Evolutionary conservation across 1,284 basidiomycete species (phyloP).

Genomic region (Boletus semigastroideus): DNA sequence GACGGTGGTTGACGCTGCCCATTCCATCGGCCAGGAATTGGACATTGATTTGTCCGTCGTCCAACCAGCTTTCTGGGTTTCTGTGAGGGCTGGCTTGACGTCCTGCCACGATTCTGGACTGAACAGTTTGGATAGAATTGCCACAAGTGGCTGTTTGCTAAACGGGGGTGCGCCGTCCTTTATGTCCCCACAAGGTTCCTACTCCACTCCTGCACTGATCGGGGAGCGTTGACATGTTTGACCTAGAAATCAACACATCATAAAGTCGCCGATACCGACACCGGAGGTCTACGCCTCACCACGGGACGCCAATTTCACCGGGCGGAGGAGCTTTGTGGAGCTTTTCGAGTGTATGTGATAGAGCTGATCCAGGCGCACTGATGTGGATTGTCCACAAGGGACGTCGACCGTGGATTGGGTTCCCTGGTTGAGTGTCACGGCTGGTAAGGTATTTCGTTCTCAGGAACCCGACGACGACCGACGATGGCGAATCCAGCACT

Average conservation of each 20-base stretch:
- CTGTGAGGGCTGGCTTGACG: conserved; percentile 43
- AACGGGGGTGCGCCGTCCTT: conserved; percentile 69
- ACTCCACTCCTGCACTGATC: conserved; percentile 8
- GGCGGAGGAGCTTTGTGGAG: conserved; percentile 47
- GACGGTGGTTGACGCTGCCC: conserved; percentile 82
- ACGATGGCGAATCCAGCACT: conserved; percentile 48
- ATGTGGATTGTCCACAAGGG: conserved; percentile 43
- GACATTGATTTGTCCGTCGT: conserved; percentile 58
- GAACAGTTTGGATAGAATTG: conserved; percentile 51
- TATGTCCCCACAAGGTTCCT: conserved; percentile 74
- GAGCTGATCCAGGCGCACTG: not conserved
- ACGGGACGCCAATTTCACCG: conserved; percentile 29
- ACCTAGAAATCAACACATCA: conserved; percentile 67
- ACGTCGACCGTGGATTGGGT: conserved; percentile 66
- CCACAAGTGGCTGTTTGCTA: conserved; percentile 83
- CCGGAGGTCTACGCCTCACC: conserved; percentile 56
- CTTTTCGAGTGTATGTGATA: conserved; percentile 58
- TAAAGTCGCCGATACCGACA: conserved; percentile 77
- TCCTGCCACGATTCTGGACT: not conserved
- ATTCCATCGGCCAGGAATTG: conserved; percentile 72
- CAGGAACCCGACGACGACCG: conserved; percentile 9
- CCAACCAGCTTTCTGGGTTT: conserved; percentile 79
- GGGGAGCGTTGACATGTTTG: not conserved
- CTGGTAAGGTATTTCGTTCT: conserved; percentile 42
- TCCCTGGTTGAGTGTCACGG: conserved; percentile 51